Conservation (phyloP, 441 rosid species). For the Viola pubescens region DNA sequence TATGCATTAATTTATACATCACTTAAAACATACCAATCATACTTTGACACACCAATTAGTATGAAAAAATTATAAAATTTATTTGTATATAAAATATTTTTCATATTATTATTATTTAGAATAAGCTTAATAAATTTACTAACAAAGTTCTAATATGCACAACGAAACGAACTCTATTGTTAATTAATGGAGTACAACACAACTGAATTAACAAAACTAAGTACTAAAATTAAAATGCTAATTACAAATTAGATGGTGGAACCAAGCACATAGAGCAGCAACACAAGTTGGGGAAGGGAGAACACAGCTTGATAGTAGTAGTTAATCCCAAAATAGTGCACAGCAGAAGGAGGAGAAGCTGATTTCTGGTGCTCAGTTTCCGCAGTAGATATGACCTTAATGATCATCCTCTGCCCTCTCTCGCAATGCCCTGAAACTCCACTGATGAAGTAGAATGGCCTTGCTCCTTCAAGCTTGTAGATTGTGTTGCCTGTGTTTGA, state of each 20-base stretch:
- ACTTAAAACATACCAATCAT: too few relatives aligned
- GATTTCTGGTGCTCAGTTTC: conserved; percentile 23
- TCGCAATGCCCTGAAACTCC: conserved; percentile 65
- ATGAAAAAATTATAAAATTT: too few relatives aligned
- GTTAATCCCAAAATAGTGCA: background rate
- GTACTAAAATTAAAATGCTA: too few relatives aligned
- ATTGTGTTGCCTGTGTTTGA: conserved; percentile 65
- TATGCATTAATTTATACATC: too few relatives aligned
- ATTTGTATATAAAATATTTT: too few relatives aligned
- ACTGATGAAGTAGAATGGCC: conserved; percentile 76
- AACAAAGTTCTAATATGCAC: too few relatives aligned
- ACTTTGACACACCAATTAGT: too few relatives aligned
- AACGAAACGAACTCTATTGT: too few relatives aligned
- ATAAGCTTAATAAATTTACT: too few relatives aligned
- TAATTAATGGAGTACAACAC: too few relatives aligned
- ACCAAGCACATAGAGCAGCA: conserved; percentile 17
- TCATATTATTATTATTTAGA: too few relatives aligned
- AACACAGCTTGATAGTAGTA: background rate
- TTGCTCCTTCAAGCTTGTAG: conserved; percentile 44
- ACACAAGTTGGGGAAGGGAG: conserved; percentile 8
- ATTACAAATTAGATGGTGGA: conserved; percentile 7
- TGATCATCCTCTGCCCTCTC: conserved; percentile 71
- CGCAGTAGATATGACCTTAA: conserved; percentile 46
- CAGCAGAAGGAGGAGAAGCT: conserved; percentile 18
- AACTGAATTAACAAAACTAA: background rate